A percentile compares a stretch with the other conserved stretches of the same genome.
phyloP scores from a whole-genome alignment of 2,329 filamentous ascomycete species.

The Dothideomycetes sp. region DNA sequence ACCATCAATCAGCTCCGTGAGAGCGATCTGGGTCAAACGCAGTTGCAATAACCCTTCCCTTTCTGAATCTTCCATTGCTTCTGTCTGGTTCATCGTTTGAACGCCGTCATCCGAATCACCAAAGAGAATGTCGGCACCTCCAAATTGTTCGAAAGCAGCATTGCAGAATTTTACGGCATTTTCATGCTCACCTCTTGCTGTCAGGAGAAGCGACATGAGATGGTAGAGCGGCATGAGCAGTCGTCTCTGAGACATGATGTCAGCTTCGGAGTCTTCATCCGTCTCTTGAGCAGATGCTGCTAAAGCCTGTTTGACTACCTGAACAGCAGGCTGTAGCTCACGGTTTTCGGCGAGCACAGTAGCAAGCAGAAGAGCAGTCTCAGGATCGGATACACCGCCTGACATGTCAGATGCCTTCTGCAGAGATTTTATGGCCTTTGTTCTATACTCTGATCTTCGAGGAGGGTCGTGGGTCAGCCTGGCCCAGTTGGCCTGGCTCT shows the following conservation, averaged over 20 bases:
- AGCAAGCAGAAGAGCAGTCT: slow-evolving; percentile 70
- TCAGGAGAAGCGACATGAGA: slow-evolving; percentile 74
- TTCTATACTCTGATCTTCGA: slow-evolving; percentile 62
- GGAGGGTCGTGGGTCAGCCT: slow-evolving; percentile 68
- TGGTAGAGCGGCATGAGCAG: slow-evolving; percentile 81
- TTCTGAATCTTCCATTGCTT: slow-evolving; percentile 74
- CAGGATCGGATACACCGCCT: slow-evolving; percentile 47
- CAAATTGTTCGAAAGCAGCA: slow-evolving; percentile 84
- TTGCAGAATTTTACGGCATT: slow-evolving; percentile 77
- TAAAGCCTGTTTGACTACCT: slow-evolving; percentile 69
- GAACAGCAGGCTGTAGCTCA: slow-evolving; percentile 70
- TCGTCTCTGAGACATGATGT: slow-evolving; percentile 36
- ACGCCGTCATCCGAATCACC: neutral
- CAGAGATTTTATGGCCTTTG: slow-evolving; percentile 60
- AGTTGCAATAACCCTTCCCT: slow-evolving; percentile 85
- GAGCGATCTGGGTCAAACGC: slow-evolving; percentile 84
- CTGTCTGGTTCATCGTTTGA: slow-evolving; percentile 43
- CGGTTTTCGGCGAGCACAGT: slow-evolving; percentile 82
- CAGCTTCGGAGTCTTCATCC: slow-evolving; percentile 15
- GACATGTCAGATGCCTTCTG: slow-evolving; percentile 4
- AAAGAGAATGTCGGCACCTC: slow-evolving; percentile 29
- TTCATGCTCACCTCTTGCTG: slow-evolving; percentile 73
- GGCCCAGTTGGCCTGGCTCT: slow-evolving; percentile 82
- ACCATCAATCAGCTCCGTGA: slow-evolving; percentile 76
- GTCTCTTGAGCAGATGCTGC: slow-evolving; percentile 40